A percentile compares a stretch with the other conserved stretches of the same genome.
These are phyloP conservation scores for Fusarium annulatum DNA, from an alignment of 2,329 filamentous ascomycete genomes.

Conservation along the genomic window DNA sequence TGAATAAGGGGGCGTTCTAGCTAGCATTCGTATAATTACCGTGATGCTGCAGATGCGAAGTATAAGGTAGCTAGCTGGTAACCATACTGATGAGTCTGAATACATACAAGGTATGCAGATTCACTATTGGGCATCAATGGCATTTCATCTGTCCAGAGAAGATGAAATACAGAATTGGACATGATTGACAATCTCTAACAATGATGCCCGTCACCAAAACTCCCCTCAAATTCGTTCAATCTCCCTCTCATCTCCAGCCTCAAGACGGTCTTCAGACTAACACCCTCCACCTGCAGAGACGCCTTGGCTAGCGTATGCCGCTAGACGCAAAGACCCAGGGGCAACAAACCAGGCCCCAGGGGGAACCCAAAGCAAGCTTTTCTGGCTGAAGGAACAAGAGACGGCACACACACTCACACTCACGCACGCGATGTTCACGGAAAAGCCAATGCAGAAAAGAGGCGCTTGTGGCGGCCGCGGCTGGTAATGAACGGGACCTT, in stretches of 20 bases:
- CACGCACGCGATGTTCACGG: slow-evolving; percentile 7
- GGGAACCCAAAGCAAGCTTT: not conserved
- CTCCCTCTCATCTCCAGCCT: slow-evolving; percentile 17
- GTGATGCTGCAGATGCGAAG: not conserved
- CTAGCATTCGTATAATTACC: not conserved
- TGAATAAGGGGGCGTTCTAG: slow-evolving; percentile 26
- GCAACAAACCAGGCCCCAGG: not conserved
- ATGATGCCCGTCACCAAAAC: slow-evolving; percentile 15
- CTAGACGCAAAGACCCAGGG: slow-evolving; percentile 28
- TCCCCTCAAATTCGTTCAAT: slow-evolving; percentile 24
- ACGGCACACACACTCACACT: not conserved
- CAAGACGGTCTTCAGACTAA: slow-evolving; percentile 32
- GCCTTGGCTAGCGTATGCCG: slow-evolving; percentile 28
- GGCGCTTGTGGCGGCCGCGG: slow-evolving; percentile 41
- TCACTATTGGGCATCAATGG: not conserved
- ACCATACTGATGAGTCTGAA: not conserved
- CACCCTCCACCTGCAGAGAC: slow-evolving; percentile 32
- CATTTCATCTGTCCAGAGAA: not conserved
- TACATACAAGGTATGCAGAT: not conserved
- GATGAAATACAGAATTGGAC: not conserved
- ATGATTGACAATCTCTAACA: slow-evolving; percentile 12
- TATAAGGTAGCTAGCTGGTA: not conserved
- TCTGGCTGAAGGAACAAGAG: slow-evolving; percentile 14
- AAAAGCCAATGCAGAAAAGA: slow-evolving; percentile 24
- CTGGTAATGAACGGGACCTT: slow-evolving; percentile 15